Evolutionary conservation across 23 red algal genomes (phyloP).

Genomic region (Gracilariopsis chorda): DNA sequence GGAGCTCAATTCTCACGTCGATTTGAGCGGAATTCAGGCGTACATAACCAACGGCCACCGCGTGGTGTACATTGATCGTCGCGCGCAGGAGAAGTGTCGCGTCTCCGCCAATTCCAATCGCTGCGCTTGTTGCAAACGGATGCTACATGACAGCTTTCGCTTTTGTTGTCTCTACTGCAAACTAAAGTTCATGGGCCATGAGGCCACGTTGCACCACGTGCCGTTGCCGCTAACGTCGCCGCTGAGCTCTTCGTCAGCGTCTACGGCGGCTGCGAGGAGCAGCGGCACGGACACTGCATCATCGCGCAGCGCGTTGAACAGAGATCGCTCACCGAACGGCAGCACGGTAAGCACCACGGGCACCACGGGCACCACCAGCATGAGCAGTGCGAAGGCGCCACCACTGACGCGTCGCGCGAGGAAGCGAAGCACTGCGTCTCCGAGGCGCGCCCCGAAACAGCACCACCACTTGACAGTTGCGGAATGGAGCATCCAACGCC

Average conservation of each 20-base stretch:
- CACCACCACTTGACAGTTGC: too few relatives aligned
- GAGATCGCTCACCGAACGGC: too few relatives aligned
- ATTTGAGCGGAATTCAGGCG: background rate
- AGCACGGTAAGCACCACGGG: too few relatives aligned
- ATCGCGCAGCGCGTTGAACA: too few relatives aligned
- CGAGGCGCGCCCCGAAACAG: too few relatives aligned
- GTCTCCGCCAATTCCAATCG: conserved; percentile 17
- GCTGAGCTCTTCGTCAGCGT: background rate
- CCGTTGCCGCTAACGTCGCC: background rate
- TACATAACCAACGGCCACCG: conserved; percentile 43
- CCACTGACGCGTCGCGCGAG: too few relatives aligned
- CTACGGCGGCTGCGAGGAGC: too few relatives aligned
- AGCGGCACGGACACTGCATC: too few relatives aligned
- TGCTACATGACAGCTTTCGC: background rate
- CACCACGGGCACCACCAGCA: too few relatives aligned
- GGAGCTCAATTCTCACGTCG: background rate
- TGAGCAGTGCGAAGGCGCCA: too few relatives aligned
- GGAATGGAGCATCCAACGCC: too few relatives aligned
- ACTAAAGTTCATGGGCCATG: background rate
- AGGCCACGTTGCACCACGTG: background rate
- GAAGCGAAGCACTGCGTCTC: too few relatives aligned
- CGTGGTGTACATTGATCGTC: conserved; percentile 43
- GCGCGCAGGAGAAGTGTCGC: conserved; percentile 13
- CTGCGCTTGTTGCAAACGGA: conserved; percentile 11
- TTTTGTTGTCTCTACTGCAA: conserved; percentile 35